Base-by-base conservation (phyloP, 176 grass and related monocot species). In the Lolium multiflorum region DNA sequence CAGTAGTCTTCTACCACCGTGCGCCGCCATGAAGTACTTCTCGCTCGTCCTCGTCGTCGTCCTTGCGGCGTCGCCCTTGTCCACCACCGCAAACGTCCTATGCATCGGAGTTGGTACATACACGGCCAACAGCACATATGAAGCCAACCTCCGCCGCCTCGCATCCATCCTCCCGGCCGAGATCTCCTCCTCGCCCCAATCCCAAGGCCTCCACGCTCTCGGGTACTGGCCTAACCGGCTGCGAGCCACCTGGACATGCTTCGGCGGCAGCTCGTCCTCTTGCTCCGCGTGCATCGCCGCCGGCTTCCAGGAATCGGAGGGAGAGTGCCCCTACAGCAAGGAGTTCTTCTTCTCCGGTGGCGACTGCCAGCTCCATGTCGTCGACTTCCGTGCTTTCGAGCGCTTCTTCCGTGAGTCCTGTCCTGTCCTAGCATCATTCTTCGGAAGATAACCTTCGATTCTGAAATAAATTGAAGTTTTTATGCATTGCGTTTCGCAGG, bases 111-210 rank as follows among this genome's bases (percentile, higher is more conserved):
- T 4, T 16, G 26, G 18, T 3, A 56, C 1, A 3, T 88, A 70
- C 72, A 56, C 18, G 1, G 62, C 80, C 1, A 82, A 82, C 86
- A 77, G 71, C 79, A 82, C 71, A 49, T 88, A 69, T 61, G 31
- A 82, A 57, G 86, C 71, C 86, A 88, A 69, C 86, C 80, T 82
- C 80, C 50, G 61, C 11, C 78, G 59, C 58, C 31, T 82, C 47
- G 70, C 78, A 39, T 62, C 39, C 12, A 11, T 48, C 22, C 24
- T 82, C 73, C 12, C 4, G 13, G 62, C 61, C 35, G 38, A 77
- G 16, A 26, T 6, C 11, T 31, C 63, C 11, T 31, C 63, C 18
- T 5, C 58, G 4, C 20, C 52, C 25, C 5, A 3, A 4, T 3
- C 5, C 62, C 17, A 35, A 35, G 31, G 31, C 31, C 31, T 35